A percentile compares a stretch with the other conserved stretches of the same genome.
These are phyloP conservation scores for Phoma sp. DNA, from an alignment of 2,329 filamentous ascomycete species.

Conservation along the genomic window DNA sequence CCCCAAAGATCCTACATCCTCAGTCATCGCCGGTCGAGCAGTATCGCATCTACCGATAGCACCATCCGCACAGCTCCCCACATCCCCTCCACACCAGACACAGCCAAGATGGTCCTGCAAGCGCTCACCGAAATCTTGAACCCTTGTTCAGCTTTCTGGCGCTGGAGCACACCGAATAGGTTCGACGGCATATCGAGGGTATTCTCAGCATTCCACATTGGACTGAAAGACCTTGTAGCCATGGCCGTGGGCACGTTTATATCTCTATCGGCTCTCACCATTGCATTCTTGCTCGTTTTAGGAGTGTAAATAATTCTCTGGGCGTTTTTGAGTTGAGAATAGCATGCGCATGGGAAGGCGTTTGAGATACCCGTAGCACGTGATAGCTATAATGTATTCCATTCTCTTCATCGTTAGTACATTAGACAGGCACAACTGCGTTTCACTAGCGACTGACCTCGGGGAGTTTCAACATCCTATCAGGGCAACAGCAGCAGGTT, in stretches of 20 bases:
- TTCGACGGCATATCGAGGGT: background rate
- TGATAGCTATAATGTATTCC: background rate
- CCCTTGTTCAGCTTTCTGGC: background rate
- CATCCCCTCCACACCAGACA: background rate
- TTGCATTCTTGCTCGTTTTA: background rate
- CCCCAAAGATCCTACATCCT: background rate
- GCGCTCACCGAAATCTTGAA: background rate
- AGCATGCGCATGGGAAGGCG: background rate
- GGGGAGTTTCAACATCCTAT: too few species aligned
- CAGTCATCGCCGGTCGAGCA: background rate
- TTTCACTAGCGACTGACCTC: too few species aligned
- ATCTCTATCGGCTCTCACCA: background rate
- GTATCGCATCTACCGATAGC: background rate
- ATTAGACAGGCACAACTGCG: too few species aligned
- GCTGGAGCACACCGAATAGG: background rate
- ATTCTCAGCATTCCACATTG: background rate
- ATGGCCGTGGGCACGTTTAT: background rate
- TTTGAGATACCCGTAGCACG: slow-evolving; percentile 9
- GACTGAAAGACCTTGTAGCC: background rate
- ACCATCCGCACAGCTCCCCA: background rate
- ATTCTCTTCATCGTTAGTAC: background rate
- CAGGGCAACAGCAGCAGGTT: too few species aligned
- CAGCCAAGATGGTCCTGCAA: background rate
- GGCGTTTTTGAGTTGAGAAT: background rate
- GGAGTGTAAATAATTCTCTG: background rate